Base-by-base conservation (phyloP, 2,329 filamentous ascomycete genomes). In the Parafenestella ontariensis region DNA sequence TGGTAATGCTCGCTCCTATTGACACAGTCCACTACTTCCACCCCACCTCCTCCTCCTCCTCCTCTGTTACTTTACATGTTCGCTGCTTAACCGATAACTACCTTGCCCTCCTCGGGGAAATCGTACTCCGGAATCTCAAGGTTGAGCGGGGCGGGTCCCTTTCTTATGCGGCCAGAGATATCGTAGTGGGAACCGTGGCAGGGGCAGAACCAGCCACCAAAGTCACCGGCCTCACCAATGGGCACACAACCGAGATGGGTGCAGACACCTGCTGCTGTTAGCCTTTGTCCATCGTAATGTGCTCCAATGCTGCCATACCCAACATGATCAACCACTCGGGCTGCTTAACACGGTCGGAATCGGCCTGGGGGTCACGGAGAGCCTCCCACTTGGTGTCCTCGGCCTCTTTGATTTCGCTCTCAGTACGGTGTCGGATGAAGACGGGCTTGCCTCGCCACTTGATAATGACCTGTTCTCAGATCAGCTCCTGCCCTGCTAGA, bases 171-270 rank as follows among this genome's bases (percentile, higher is more conserved):
- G 79, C 95, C 95, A 64, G 93, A 98, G 79, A 99, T 98, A 79
- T 99, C 95, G 87, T 99, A 99, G 86, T 99, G 95, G 70, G 93
- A 97, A 80, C 95, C 95, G 87, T 99, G 95, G 90, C 95, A 99
- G 66, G 95, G 95, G 85, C 95, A 99, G 90, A 99, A 99, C 95
- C 95, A 99, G 77, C 95, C 95, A 78, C 95, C 95, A 75, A 84
- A 99, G 81, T 99, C 96, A 79, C 95, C 95, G 64, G 95, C 92
- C 85, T 99, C 95, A 75, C 96, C 95, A 74, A 99, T 99, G 76
- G 95, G 95, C 70, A 99, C 95, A 87, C 95, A 99, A 82, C 95
- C 95, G 76, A 99, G 84, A 82, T 99, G 95, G 75, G 95, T 99
- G 90, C 95, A 99, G 81, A 99, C 94, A 82, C 92, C 91, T 94